Percentiles rank a stretch among this genome's conserved stretches.
Conservation (phyloP, 768 basidiomycete genomes). For the Nidularia sp. region DNA sequence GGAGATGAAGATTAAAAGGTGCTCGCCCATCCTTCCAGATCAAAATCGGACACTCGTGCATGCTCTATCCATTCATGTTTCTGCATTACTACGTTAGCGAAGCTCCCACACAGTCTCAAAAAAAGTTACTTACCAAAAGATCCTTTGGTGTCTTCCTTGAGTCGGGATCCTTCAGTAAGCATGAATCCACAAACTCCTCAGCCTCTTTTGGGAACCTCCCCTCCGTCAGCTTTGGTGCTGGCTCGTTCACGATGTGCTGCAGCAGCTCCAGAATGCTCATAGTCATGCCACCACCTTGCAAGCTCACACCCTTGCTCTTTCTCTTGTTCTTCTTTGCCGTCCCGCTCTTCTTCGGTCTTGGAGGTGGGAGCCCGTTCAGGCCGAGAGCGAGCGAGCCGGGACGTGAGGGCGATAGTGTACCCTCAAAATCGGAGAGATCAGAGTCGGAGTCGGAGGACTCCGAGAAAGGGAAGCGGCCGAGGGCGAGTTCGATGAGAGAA, state of each 20-base stretch:
- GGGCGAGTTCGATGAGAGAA: constrained; percentile 92
- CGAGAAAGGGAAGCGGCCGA: constrained; percentile 96
- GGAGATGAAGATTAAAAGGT: constrained; percentile 42
- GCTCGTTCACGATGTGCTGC: constrained; percentile 98
- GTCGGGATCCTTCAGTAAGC: constrained; percentile 88
- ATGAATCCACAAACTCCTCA: constrained; percentile 84
- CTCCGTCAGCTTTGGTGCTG: constrained; percentile 83
- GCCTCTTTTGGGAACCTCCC: constrained; percentile 68
- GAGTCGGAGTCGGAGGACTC: constrained; percentile 54
- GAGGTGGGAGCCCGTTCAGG: constrained; percentile 28
- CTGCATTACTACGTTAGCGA: constrained; percentile 27
- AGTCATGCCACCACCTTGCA: constrained; percentile 94
- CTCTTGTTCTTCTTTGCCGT: constrained; percentile 72
- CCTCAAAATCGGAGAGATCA: constrained; percentile 70
- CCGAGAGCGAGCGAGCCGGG: constrained; percentile 47
- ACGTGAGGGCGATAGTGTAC: constrained; percentile 72
- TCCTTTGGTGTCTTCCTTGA: constrained; percentile 84
- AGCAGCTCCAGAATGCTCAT: constrained; percentile 97
- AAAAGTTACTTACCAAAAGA: constrained; percentile 54
- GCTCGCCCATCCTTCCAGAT: constrained; percentile 78
- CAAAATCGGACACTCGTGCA: constrained; percentile 54
- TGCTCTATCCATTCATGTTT: constrained; percentile 73
- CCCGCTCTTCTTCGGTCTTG: constrained; percentile 28
- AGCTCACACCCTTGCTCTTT: constrained; percentile 87
- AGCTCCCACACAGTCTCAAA: constrained; percentile 1